Evolutionary conservation across 176 grass and related monocot species (phyloP).

Genomic region (Bothriochloa decipiens): DNA sequence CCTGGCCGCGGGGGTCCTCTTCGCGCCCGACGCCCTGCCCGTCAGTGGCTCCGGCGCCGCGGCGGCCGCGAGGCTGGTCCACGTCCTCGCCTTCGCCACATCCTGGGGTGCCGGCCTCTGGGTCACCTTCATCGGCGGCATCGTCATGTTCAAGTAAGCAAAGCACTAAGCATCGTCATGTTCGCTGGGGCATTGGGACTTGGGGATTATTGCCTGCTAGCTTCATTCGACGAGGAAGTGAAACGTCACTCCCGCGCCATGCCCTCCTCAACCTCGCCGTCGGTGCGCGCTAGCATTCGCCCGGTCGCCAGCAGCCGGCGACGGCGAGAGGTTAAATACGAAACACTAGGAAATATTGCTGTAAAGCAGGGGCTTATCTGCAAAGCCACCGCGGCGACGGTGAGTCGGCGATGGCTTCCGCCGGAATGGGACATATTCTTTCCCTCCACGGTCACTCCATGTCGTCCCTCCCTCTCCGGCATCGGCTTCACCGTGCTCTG

Average conservation of each 20-base stretch:
- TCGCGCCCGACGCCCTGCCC: neutral
- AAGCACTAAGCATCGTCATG: too few species aligned
- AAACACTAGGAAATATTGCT: neutral
- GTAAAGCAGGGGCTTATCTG: neutral
- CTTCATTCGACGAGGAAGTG: too few species aligned
- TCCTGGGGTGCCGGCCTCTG: conserved; percentile 74
- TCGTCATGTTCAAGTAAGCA: conserved; percentile 91
- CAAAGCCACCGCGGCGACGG: neutral
- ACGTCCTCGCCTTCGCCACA: conserved; percentile 81
- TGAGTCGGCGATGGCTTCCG: neutral
- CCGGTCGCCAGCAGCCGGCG: too few species aligned
- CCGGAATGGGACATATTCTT: neutral
- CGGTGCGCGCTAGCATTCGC: too few species aligned
- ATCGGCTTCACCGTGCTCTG: too few species aligned
- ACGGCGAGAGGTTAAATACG: too few species aligned
- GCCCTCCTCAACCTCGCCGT: too few species aligned
- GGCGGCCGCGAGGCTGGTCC: conserved; percentile 56
- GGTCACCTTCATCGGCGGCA: conserved; percentile 92
- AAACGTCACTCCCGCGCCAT: too few species aligned
- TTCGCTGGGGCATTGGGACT: too few species aligned
- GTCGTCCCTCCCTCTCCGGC: neutral
- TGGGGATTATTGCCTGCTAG: too few species aligned
- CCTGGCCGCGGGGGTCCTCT: neutral
- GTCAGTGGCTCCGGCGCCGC: neutral
- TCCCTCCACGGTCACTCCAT: neutral